Percentiles rank a stretch among this genome's conserved stretches.
Conservation (phyloP, 352 stramenopile genomes). For the Globisporangium uncinulatum region DNA sequence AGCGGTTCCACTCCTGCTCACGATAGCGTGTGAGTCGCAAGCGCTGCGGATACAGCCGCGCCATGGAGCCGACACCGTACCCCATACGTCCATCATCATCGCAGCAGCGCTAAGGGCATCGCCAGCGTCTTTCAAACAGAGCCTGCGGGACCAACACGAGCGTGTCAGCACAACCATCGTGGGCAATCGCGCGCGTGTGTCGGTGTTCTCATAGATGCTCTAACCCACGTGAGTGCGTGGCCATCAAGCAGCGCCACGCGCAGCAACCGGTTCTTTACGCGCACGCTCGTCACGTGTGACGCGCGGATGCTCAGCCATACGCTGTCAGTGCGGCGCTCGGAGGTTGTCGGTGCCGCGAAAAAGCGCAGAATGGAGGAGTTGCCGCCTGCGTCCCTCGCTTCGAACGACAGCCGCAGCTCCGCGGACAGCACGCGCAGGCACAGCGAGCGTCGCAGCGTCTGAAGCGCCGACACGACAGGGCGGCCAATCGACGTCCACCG, state of each 20-base stretch:
- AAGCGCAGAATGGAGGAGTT: slow-evolving; percentile 3
- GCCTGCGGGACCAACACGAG: slow-evolving; percentile 8
- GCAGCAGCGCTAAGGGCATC: slow-evolving; percentile 25
- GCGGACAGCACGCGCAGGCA: slow-evolving; percentile 15
- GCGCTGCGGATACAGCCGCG: neutral
- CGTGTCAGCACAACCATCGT: neutral
- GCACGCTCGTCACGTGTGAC: slow-evolving; percentile 21
- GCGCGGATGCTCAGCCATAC: slow-evolving; percentile 4
- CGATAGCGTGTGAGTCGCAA: neutral
- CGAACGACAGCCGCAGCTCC: slow-evolving; percentile 18
- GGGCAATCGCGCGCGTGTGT: neutral
- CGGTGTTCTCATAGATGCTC: neutral
- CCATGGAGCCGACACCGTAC: slow-evolving; percentile 11
- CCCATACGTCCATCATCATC: slow-evolving; percentile 40
- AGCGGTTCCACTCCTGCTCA: slow-evolving; percentile 33
- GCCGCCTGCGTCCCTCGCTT: neutral
- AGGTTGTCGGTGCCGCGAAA: neutral
- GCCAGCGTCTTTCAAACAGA: slow-evolving; percentile 19
- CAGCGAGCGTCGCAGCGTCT: slow-evolving; percentile 26
- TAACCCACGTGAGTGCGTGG: slow-evolving; percentile 25
- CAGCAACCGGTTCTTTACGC: slow-evolving; percentile 29
- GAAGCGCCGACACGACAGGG: slow-evolving; percentile 8
- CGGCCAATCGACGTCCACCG: neutral
- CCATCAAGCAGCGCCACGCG: slow-evolving; percentile 14
- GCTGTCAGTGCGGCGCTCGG: neutral